These are phyloP conservation scores for Phytophthora pistaciae DNA, from an alignment of 352 stramenopile genomes.

Conservation along the genomic window DNA sequence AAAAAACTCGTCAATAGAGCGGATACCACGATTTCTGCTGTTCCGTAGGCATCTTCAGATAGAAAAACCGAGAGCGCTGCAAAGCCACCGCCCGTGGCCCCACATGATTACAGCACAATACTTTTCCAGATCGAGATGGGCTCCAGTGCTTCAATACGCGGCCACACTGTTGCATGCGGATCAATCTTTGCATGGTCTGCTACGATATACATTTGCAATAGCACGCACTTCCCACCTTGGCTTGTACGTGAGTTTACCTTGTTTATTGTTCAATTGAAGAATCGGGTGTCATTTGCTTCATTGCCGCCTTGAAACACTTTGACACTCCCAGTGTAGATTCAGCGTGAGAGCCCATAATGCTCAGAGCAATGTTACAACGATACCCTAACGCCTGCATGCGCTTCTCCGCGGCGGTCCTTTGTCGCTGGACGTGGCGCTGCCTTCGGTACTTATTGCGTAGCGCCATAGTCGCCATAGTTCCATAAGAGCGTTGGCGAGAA, in stretches of 20 bases:
- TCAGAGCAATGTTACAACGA: neutral
- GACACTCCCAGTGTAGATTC: neutral
- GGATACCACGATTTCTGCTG: conserved; percentile 2
- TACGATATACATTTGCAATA: neutral
- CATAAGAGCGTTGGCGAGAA: neutral
- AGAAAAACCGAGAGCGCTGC: conserved; percentile 2
- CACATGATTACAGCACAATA: conserved; percentile 5
- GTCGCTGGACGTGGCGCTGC: neutral
- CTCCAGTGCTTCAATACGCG: conserved; percentile 1
- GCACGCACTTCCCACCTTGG: neutral
- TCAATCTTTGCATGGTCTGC: conserved; percentile 6
- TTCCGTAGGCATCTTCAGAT: neutral
- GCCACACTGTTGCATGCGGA: conserved; percentile 12
- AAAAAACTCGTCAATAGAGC: neutral
- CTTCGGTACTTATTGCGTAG: neutral
- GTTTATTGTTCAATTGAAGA: neutral
- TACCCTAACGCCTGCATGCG: neutral
- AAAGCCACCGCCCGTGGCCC: neutral
- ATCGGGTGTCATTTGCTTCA: neutral
- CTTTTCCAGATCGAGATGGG: conserved; percentile 5
- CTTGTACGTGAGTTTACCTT: neutral
- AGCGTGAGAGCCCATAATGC: neutral
- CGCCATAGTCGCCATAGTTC: neutral
- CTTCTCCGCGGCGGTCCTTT: neutral
- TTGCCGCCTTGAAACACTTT: neutral